Conservation (phyloP, 2,329 filamentous ascomycete genomes). For the Cadophora sp. region DNA sequence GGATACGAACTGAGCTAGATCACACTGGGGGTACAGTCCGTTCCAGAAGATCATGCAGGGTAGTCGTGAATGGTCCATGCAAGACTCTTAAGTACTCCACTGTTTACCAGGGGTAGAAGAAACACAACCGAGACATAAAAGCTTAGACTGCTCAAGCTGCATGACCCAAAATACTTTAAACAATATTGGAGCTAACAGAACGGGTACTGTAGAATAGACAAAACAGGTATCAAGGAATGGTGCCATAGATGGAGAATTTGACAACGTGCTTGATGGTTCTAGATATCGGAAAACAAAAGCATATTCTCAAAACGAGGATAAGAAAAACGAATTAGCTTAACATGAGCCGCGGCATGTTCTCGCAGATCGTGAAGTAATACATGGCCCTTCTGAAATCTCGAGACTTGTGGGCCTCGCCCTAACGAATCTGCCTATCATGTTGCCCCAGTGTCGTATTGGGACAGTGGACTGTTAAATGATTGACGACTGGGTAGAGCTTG, state of each 20-base stretch:
- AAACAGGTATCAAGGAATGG: not conserved
- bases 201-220: not conserved
- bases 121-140: constrained; percentile 9
- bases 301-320: not conserved
- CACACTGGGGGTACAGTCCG: constrained; percentile 1
- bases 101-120: not conserved
- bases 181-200: not conserved
- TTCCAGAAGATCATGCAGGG: constrained; percentile 4
- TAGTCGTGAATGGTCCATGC: not conserved
- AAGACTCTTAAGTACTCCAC: not conserved
- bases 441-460: constrained; percentile 1
- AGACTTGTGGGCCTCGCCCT: not conserved
- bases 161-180: not conserved
- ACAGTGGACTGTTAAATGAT: not conserved
- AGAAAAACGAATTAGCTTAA: not conserved
- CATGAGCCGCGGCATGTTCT: not conserved
- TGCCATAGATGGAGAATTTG: not conserved
- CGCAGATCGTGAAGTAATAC: not conserved
- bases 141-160: not conserved
- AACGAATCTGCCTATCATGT: not conserved
- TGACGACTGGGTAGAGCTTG: not conserved
- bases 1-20: not conserved
- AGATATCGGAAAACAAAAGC: not conserved
- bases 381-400: not conserved
- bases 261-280: not conserved